A percentile compares a stretch with the other conserved stretches of the same genome.
Evolutionary conservation across 768 basidiomycete species (phyloP).

Genomic region (Hygrophorus pudorinus): DNA sequence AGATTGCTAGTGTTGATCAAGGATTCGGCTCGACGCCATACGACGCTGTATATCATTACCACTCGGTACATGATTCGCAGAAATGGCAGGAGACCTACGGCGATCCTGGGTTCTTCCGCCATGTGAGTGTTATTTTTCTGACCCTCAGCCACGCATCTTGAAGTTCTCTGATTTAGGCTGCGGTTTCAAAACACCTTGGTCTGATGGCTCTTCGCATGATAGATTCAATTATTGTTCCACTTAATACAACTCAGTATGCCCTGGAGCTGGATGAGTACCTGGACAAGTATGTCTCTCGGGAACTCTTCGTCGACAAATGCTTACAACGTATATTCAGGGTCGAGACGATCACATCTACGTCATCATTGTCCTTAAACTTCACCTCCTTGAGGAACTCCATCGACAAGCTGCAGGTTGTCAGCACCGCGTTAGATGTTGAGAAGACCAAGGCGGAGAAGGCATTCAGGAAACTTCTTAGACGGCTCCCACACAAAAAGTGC

Average conservation of each 20-base stretch:
- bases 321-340: constrained; percentile 2
- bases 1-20: constrained; percentile 14
- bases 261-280: constrained; percentile 18
- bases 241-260: constrained; percentile 63
- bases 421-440: constrained; percentile 47
- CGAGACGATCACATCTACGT: constrained; percentile 5
- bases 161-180: constrained; percentile 30
- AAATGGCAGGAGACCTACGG: constrained; percentile 67
- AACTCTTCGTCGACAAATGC: not conserved
- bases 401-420: constrained; percentile 35
- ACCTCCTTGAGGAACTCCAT: constrained; percentile 37
- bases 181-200: constrained; percentile 58
- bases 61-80: constrained; percentile 64
- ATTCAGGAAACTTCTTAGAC: constrained; percentile 36
- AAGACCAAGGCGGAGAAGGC: constrained; percentile 44
- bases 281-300: constrained; percentile 6
- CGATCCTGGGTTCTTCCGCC: constrained; percentile 67
- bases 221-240: constrained; percentile 44
- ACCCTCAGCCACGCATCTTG: not conserved
- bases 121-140: constrained; percentile 31
- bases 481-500: constrained; percentile 20
- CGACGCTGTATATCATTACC: constrained; percentile 70
- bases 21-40: constrained; percentile 21
- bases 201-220: constrained; percentile 44
- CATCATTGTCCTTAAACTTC: constrained; percentile 24